Base-by-base conservation (phyloP, 306 rosid genomes). In the Quercus engelmannii region DNA sequence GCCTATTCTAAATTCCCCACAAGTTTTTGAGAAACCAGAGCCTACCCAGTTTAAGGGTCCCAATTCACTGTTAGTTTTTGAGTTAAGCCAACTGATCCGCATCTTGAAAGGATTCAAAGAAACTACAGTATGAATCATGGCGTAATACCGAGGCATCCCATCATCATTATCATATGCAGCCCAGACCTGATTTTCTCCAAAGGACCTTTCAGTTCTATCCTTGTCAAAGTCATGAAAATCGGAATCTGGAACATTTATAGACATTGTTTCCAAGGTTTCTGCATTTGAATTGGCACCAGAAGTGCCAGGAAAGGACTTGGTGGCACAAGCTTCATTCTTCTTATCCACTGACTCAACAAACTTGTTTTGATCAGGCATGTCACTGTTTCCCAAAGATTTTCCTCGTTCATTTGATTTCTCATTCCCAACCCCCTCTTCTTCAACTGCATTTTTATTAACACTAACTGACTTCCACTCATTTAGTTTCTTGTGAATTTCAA, bases 111-210 rank as follows among this genome's bases (percentile, higher is more conserved):
- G 99, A 76, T 80, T 79, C 73, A 80, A 15, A 55, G 97, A 90
- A 78, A 90, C 79, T 58, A 90, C 84, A 6, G 64, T 68, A 74
- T 76, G 96, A 79, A 93, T 88, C 81, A 90, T 31, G 35, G 91
- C 97, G 87, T 95, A 95, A 84, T 77, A 87, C 70, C 97, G 93
- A 58, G 99, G 99, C 99, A 95, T 92, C 78, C 98, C 98, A 38
- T 92, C 99, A 64, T 81, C 76, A 15, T 76, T 80, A 13, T 89
- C 94, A 87, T 92, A 95, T 35, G 87, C 92, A 20, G 99, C 91
- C 98, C 98, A 92, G 18, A 92, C 90, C 82, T 95, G 98, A 82
- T 88, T 88, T 25, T 88, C 86, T 79, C 76, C 79, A 21, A 93
- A 93, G 63, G 88, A 85, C 73, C 78, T 83, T 83, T 93, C 96